Base-by-base conservation (phyloP, 305 asterid species). In the Lippia alba region DNA sequence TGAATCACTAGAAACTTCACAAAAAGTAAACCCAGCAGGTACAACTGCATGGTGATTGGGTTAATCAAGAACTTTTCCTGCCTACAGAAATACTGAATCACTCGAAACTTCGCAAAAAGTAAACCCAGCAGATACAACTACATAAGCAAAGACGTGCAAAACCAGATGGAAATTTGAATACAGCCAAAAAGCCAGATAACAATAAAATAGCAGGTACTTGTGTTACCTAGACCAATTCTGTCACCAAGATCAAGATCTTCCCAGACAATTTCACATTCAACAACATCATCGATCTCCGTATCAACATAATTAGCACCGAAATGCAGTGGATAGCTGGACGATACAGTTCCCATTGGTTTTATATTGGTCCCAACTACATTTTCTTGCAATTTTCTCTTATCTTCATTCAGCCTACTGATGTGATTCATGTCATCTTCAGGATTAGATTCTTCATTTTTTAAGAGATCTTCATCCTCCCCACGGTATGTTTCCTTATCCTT, bases 201-300 rank as follows among this genome's bases (percentile, higher is more conserved):
- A 5, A 39, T 61, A 40, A 49, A 58, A 64, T 33, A 60, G 70
- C 63, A 70, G 58, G 66, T 19, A 57, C 41, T 56, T 70, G 67
- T 41, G 66, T 85, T 91, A 95, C 99, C 99, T 83, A 95, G 87
- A 67, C 99, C 99, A 78, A 95, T 95, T 79, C 99, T 86, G 82
- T 92, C 99, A 73, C 97, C 98, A 61, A 95, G 85, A 56, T 79
- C 97, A 77, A 95, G 97, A 82, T 91, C 95, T 82, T 95, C 98
- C 99, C 99, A 95, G 64, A 89, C 93, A 75, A 95, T 95, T 83
- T 95, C 99, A 78, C 97, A 93, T 12, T 94, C 94, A 81, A 90
- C 90, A 78, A 95, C 99, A 78, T 90, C 99, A 83, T 92, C 99
- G 76, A 91, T 90, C 63, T 85, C 88, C 44, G 94, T 81, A 86